A percentile compares a stretch with the other conserved stretches of the same genome.
Evolutionary conservation across 2,329 filamentous ascomycete species (phyloP).

Genomic region (Cytospora schulzeri): DNA sequence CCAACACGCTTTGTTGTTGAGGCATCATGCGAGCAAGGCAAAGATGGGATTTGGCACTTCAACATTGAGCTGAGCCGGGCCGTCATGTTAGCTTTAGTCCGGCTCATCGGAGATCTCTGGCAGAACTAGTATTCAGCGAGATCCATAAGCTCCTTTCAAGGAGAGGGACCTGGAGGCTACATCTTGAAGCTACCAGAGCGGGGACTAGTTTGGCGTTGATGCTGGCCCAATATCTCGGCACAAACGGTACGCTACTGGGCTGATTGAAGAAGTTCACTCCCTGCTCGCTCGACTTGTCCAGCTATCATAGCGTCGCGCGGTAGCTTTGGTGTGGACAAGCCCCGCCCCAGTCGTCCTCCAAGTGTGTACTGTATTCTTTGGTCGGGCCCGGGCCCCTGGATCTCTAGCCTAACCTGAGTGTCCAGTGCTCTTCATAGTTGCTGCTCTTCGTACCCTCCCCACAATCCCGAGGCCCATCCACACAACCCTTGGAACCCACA

Average conservation of each 20-base stretch:
- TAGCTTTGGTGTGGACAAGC: background rate
- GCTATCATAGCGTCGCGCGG: background rate
- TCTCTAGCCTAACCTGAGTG: background rate
- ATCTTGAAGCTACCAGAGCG: constrained; percentile 2
- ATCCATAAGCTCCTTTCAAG: constrained; percentile 9
- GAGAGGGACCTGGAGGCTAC: constrained; percentile 7
- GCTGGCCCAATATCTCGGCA: background rate
- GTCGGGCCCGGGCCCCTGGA: background rate
- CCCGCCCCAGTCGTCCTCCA: background rate
- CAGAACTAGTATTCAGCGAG: background rate
- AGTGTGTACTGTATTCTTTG: background rate
- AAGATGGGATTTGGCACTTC: too few relatives aligned
- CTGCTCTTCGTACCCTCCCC: constrained; percentile 5
- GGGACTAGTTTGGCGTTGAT: constrained; percentile 20
- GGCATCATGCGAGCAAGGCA: background rate
- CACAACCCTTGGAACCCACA: constrained; percentile 15
- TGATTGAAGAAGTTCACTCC: background rate
- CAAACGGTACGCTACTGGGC: background rate
- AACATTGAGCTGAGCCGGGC: too few relatives aligned
- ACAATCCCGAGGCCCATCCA: background rate
- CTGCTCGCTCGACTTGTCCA: background rate
- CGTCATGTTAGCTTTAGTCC: background rate
- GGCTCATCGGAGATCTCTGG: background rate
- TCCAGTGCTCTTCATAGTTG: background rate
- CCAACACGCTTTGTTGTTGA: background rate